These are phyloP conservation scores for Claviceps sp. DNA, from an alignment of 2,329 filamentous ascomycete species.

Conservation along the genomic window DNA sequence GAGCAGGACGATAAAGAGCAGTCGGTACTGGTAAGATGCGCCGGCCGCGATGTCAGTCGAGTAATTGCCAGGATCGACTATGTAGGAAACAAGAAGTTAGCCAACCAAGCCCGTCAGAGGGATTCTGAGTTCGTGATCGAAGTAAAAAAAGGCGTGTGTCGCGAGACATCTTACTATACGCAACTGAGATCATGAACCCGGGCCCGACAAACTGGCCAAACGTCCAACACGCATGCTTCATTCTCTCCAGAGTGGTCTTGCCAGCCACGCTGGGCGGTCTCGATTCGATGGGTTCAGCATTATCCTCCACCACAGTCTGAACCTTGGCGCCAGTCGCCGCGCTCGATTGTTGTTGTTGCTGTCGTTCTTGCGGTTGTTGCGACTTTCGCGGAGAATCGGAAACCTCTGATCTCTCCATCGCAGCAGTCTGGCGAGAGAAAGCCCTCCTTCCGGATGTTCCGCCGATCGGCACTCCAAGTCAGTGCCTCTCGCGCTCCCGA, in stretches of 20 bases:
- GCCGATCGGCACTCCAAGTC: no score
- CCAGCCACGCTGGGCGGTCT: neutral
- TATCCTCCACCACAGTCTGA: neutral
- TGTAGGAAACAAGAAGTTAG: neutral
- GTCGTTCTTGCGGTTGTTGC: neutral
- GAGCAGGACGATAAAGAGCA: conserved; percentile 55
- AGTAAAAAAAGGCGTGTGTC: neutral
- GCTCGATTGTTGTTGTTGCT: neutral
- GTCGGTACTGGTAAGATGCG: conserved; percentile 48
- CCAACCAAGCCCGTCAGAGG: neutral
- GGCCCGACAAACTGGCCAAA: conserved; percentile 44
- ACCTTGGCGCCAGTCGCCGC: neutral
- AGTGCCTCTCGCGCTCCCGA: no score
- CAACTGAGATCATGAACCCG: conserved; percentile 50
- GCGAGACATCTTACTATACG: conserved; percentile 33
- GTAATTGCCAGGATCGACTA: conserved; percentile 53
- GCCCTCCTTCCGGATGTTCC: no score
- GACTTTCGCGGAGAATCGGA: neutral
- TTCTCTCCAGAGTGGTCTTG: conserved; percentile 6
- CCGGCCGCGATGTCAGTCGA: conserved; percentile 57
- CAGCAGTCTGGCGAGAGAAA: neutral
- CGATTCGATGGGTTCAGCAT: neutral
- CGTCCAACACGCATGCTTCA: conserved; percentile 9
- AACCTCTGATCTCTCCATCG: neutral
- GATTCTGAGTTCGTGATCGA: neutral